Percentiles rank a stretch among this genome's conserved stretches.
Evolutionary conservation across 768 basidiomycete genomes (phyloP).

Genomic region (Ephemerocybe angulata): DNA sequence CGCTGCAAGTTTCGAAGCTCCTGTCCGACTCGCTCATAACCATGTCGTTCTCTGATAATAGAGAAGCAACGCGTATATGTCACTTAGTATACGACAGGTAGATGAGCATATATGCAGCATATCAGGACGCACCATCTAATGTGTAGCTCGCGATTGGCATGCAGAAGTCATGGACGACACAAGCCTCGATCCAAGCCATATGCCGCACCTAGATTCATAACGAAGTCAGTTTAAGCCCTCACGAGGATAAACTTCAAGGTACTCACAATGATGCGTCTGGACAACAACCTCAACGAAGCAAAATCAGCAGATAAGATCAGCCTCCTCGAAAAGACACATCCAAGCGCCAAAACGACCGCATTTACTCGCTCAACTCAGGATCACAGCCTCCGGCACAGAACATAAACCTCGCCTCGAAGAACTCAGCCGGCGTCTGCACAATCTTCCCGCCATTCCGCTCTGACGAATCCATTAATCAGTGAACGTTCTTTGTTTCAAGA

Average conservation of each 20-base stretch:
- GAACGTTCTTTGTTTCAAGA: not conserved
- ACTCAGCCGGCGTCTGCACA: conserved; percentile 31
- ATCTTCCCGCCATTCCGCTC: conserved; percentile 35
- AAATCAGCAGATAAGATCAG: not conserved
- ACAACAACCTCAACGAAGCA: not conserved
- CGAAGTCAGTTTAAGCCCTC: not conserved
- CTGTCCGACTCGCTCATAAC: no score
- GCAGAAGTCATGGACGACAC: conserved; percentile 27
- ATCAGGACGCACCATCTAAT: conserved; percentile 30
- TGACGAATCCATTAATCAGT: conserved; percentile 7
- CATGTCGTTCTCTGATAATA: not conserved
- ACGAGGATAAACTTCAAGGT: not conserved
- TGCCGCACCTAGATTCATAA: conserved; percentile 31
- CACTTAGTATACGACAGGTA: no score
- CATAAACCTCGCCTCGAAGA: conserved; percentile 31
- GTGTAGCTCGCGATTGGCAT: conserved; percentile 37
- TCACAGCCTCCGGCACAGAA: conserved; percentile 36
- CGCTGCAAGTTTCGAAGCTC: no score
- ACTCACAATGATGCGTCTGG: not conserved
- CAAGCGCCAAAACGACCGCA: conserved; percentile 1
- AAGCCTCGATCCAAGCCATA: conserved; percentile 34
- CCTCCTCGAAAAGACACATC: no score
- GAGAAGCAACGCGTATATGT: no score
- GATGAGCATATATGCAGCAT: not conserved
- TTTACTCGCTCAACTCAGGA: conserved; percentile 34